These are phyloP conservation scores for Hericium rajendrae DNA, from an alignment of 768 basidiomycete species.

Conservation along the genomic window DNA sequence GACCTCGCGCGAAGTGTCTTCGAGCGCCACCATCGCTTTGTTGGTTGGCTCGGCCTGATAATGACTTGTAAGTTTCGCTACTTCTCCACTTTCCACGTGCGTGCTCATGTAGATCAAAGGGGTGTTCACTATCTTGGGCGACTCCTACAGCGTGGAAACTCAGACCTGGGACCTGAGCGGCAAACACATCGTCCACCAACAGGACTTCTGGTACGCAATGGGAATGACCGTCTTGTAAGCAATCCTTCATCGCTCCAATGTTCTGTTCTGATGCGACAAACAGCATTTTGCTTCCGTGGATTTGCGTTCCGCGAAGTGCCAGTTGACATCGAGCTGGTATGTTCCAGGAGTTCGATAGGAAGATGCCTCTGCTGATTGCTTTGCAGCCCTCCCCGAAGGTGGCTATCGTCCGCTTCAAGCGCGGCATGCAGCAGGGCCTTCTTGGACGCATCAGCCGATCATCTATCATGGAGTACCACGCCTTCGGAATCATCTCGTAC, in stretches of 20 bases:
- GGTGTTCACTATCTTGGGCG: conserved; percentile 33
- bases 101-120: conserved; percentile 18
- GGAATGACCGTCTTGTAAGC: conserved; percentile 31
- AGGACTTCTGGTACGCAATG: conserved; percentile 34
- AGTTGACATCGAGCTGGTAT: conserved; percentile 32
- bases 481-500: conserved; percentile 33
- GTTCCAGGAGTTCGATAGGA: conserved; percentile 11
- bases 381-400: conserved; percentile 33
- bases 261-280: neutral
- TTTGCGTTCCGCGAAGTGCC: conserved; percentile 29
- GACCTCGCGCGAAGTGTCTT: conserved; percentile 24
- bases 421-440: conserved; percentile 38
- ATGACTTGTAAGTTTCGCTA: conserved; percentile 8
- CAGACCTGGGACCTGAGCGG: conserved; percentile 25
- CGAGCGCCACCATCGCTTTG: conserved; percentile 34
- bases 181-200: conserved; percentile 25
- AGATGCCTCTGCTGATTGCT: neutral
- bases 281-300: conserved; percentile 31
- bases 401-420: conserved; percentile 30
- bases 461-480: conserved; percentile 35
- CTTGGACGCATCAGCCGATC: conserved; percentile 31
- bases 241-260: neutral
- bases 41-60: conserved; percentile 30
- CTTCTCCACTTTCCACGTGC: neutral
- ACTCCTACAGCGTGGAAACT: conserved; percentile 27